Evolutionary conservation across 495 filamentous ascomycete species (phyloP).

Genomic region (Aspergillus ostianus): DNA sequence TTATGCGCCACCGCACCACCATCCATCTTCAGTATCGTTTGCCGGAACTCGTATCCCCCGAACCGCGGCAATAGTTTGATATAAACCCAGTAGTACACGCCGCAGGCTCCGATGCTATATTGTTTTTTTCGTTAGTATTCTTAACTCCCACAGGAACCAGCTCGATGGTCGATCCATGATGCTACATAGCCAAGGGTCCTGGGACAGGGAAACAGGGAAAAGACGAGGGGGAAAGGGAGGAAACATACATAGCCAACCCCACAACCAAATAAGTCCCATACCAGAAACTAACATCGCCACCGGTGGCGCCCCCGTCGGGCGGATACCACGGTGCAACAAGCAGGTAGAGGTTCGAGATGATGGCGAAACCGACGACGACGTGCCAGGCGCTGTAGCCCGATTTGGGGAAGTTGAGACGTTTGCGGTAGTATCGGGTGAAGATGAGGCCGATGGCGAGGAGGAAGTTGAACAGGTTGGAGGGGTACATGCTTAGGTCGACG

Average conservation of each 20-base stretch:
- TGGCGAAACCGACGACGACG: slow-evolving; percentile 51
- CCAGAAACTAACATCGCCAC: slow-evolving; percentile 65
- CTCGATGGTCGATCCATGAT: background rate
- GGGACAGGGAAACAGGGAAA: background rate
- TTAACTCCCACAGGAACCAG: background rate
- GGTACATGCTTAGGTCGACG: slow-evolving; percentile 54
- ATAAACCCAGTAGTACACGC: slow-evolving; percentile 57
- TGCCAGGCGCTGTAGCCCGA: slow-evolving; percentile 56
- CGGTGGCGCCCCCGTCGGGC: slow-evolving; percentile 51
- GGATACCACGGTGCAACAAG: slow-evolving; percentile 67
- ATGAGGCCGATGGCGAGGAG: slow-evolving; percentile 54
- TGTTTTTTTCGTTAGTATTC: slow-evolving; percentile 4
- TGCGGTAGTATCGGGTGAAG: slow-evolving; percentile 50
- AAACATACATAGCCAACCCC: slow-evolving; percentile 55
- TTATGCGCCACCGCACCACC: slow-evolving; percentile 50
- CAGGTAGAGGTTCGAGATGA: slow-evolving; percentile 54
- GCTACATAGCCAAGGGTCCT: too few relatives aligned
- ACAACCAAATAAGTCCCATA: slow-evolving; percentile 61
- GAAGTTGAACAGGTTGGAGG: slow-evolving; percentile 52
- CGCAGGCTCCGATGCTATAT: slow-evolving; percentile 47
- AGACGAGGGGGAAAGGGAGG: background rate
- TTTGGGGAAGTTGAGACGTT: slow-evolving; percentile 38
- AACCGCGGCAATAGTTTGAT: slow-evolving; percentile 50
- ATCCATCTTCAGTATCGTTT: slow-evolving; percentile 49
- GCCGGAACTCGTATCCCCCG: slow-evolving; percentile 51